These are phyloP conservation scores for Suillus cothurnatus DNA, from an alignment of 768 basidiomycete genomes.

Conservation along the genomic window DNA sequence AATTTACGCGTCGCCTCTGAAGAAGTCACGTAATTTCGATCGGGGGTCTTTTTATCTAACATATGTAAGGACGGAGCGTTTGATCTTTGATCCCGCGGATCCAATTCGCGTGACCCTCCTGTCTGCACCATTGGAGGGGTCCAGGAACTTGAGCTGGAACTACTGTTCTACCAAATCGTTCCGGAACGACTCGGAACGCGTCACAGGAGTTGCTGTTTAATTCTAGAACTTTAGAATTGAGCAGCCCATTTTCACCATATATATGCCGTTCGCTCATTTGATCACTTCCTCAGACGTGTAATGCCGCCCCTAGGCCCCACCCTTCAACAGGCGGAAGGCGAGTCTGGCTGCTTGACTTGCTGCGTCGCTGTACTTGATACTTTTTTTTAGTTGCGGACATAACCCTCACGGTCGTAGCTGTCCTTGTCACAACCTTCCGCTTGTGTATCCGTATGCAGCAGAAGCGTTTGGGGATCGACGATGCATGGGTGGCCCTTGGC, in stretches of 20 bases:
- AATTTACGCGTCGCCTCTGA: too few species aligned
- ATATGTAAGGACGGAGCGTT: too few species aligned
- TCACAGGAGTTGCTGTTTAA: background rate
- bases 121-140: too few species aligned
- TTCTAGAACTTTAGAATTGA: background rate
- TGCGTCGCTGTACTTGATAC: background rate
- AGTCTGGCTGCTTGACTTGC: background rate
- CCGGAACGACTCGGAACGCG: background rate
- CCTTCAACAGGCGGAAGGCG: background rate
- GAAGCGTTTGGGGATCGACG: background rate
- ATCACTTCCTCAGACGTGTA: background rate
- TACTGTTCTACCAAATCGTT: background rate
- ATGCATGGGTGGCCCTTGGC: background rate
- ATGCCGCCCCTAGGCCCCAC: background rate
- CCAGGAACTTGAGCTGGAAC: background rate
- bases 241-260: background rate
- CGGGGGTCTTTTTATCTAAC: too few species aligned
- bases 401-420: background rate
- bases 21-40: too few species aligned
- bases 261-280: background rate
- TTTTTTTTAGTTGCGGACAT: background rate
- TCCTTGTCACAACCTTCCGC: background rate
- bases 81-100: too few species aligned
- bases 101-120: too few species aligned
- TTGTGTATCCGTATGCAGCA: background rate